Evolutionary conservation across 2,329 filamentous ascomycete species (phyloP), one percentile per base, ranked within the genome.

Genomic region (Colletotrichum eleusines): DNA sequence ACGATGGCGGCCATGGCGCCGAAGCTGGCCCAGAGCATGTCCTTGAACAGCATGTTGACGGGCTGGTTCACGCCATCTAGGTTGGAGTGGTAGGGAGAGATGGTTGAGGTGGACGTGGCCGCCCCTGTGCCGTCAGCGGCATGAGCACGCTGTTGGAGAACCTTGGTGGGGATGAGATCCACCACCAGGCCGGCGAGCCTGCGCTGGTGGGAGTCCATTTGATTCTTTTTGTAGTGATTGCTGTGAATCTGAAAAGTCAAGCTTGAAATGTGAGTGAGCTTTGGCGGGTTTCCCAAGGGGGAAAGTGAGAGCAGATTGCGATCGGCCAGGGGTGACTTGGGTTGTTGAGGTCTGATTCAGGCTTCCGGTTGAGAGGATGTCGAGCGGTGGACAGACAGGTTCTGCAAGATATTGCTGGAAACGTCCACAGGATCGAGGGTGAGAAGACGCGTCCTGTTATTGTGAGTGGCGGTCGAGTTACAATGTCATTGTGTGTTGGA

Each of bases 11-110:
- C 88, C 66, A 89, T 80, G 67, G 85, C 84, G 23, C 89, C 89
- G 67, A 91, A 76, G 60, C 82, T 89, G 85, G 86, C 89, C 89
- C 89, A 91, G 16, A 91, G 76, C 48, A 83, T 79, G 73, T 90
- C 83, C 75, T 83, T 86, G 76, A 90, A 88, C 16, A 88, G 74
- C 74, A 88, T 78, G 77, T 91, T 90, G 74, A 85, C 81, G 1
- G 80, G 74, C 76, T 90, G 88, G 75, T 90, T 87, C 73, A 91
- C 89, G 65, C 89, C 89, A 75, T 86, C 87, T 72, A 91, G 84
- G 57, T 82, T 83, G 40, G 84, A 85, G 74, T 85, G 83, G 77
- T 85, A 91, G 23, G 87, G 85, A 18, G 85, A 83, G 69, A 90
- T 87, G 26, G 86, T 88, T 26, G 84, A 81, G 51, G 80, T 82